Percentiles rank a stretch among this genome's conserved stretches.
Evolutionary conservation across 1,284 basidiomycete species (phyloP).

Genomic region (Ganoderma lucidum): DNA sequence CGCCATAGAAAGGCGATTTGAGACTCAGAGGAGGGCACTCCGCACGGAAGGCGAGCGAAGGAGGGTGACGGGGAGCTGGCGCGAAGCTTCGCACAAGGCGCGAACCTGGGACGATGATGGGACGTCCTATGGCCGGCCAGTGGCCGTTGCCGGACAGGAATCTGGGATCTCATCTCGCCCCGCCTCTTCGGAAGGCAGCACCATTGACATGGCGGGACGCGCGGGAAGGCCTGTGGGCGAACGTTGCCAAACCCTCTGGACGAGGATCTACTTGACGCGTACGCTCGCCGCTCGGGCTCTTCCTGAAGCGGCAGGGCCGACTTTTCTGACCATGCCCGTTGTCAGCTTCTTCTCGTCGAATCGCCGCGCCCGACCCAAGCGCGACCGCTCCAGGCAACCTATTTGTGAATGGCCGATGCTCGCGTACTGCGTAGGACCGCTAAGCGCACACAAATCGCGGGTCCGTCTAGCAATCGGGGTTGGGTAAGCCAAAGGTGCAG

Average conservation of each 20-base stretch:
- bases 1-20: not conserved
- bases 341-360: not conserved
- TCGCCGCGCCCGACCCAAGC: not conserved
- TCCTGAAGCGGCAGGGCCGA: not conserved
- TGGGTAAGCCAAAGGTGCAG: not conserved
- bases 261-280: not conserved
- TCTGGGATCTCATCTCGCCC: conserved; percentile 1
- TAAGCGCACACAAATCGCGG: conserved; percentile 1
- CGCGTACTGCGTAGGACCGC: conserved; percentile 8
- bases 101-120: not conserved
- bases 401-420: not conserved
- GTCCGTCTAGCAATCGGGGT: conserved; percentile 9
- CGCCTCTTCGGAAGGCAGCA: not conserved
- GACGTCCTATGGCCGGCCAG: not conserved
- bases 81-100: not conserved
- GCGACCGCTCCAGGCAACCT: not conserved
- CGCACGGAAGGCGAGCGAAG: not conserved
- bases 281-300: not conserved
- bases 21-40: not conserved
- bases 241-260: not conserved
- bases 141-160: not conserved
- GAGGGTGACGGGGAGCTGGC: not conserved
- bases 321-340: not conserved
- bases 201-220: not conserved
- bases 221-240: not conserved